Conservation (phyloP, 441 rosid genomes). For the Geranium incanum region DNA sequence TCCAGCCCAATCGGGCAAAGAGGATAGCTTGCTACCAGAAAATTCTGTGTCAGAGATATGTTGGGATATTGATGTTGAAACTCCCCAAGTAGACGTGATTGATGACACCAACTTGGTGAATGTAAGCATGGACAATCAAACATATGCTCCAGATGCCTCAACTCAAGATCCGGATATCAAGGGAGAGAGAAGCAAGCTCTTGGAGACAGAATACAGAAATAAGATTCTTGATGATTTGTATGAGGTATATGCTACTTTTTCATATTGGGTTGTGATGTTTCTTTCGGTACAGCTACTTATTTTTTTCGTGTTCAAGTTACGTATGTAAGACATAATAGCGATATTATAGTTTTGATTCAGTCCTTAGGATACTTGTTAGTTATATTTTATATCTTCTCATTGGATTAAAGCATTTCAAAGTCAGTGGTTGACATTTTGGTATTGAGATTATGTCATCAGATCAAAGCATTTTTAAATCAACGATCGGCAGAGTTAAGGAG, state of each 20-base stretch:
- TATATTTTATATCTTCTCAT: constrained; percentile 7
- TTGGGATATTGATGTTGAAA: constrained; percentile 89
- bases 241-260: constrained; percentile 45
- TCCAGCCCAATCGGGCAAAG: constrained; percentile 28
- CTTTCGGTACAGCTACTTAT: not conserved
- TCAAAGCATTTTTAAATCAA: constrained; percentile 80
- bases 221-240: constrained; percentile 86
- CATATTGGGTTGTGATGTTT: constrained; percentile 1
- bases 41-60: constrained; percentile 57
- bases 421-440: constrained; percentile 16
- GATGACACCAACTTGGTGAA: constrained; percentile 38
- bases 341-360: constrained; percentile 6
- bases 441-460: constrained; percentile 32
- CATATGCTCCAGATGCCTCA: constrained; percentile 29
- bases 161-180: constrained; percentile 33
- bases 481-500: constrained; percentile 64
- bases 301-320: constrained; percentile 12
- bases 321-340: constrained; percentile 1
- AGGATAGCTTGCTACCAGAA: constrained; percentile 34
- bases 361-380: not conserved
- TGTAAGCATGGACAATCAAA: constrained; percentile 35
- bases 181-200: constrained; percentile 71
- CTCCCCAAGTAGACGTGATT: constrained; percentile 65
- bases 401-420: constrained; percentile 13
- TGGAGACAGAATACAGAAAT: constrained; percentile 84